These are phyloP conservation scores for Alternaria incomplexa DNA, from an alignment of 2,329 filamentous ascomycete species.

Conservation along the genomic window DNA sequence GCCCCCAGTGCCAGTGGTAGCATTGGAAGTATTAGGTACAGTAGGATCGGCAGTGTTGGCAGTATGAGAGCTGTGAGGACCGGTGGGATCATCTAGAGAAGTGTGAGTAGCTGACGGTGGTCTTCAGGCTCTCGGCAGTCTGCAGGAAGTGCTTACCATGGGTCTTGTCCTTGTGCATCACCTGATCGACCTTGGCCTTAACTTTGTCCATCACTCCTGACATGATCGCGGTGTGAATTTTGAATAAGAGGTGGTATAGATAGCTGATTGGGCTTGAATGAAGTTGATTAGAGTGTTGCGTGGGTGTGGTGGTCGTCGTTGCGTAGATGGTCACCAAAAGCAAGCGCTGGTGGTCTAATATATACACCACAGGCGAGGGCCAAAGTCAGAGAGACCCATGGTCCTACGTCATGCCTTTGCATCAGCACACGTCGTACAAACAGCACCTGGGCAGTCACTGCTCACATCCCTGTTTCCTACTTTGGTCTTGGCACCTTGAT, in stretches of 20 bases:
- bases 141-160: constrained; percentile 18
- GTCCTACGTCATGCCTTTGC: constrained; percentile 27
- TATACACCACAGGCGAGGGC: constrained; percentile 10
- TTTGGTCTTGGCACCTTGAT: neutral
- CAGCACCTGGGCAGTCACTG: neutral
- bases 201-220: constrained; percentile 43
- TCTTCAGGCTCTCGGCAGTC: neutral
- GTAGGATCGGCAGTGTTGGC: constrained; percentile 31
- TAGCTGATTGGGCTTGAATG: constrained; percentile 2
- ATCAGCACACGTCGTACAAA: constrained; percentile 29
- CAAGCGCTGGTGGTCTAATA: constrained; percentile 21
- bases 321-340: constrained; percentile 12
- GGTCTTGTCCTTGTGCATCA: constrained; percentile 45
- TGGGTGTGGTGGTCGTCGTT: neutral
- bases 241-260: neutral
- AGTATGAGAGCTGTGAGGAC: constrained; percentile 35
- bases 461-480: constrained; percentile 26
- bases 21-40: constrained; percentile 12
- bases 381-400: constrained; percentile 18
- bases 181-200: constrained; percentile 47
- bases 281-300: neutral
- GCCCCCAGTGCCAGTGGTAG: constrained; percentile 15
- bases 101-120: constrained; percentile 2
- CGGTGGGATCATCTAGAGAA: constrained; percentile 33
- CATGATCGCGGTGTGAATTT: constrained; percentile 28